phyloP scores from a whole-genome alignment of 768 basidiomycete species.

The Boletellus sp. region DNA sequence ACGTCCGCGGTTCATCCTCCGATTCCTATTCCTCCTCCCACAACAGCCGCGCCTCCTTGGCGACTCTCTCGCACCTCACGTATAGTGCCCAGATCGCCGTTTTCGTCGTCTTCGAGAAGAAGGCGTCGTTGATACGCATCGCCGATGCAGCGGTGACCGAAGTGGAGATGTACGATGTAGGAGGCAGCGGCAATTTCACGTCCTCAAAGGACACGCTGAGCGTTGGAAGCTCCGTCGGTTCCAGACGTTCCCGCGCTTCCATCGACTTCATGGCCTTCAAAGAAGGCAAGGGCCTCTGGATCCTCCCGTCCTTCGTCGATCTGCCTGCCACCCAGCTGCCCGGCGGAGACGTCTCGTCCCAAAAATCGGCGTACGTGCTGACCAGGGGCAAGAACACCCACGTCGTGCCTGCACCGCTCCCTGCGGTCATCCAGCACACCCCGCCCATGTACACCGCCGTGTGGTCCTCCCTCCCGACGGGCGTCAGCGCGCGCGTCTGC shows the following conservation, averaged over 20 bases:
- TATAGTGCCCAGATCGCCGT: slow-evolving; percentile 73
- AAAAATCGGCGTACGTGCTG: slow-evolving; percentile 54
- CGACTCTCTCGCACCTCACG: slow-evolving; percentile 35
- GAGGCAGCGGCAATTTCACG: slow-evolving; percentile 20
- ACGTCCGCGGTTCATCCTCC: slow-evolving; percentile 40
- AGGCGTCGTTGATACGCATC: slow-evolving; percentile 77
- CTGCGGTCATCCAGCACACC: slow-evolving; percentile 41
- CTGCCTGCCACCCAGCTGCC: slow-evolving; percentile 20
- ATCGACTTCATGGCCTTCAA: slow-evolving; percentile 42
- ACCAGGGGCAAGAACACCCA: slow-evolving; percentile 70
- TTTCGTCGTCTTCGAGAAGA: slow-evolving; percentile 87
- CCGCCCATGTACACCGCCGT: slow-evolving; percentile 52
- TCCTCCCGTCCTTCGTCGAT: slow-evolving; percentile 25
- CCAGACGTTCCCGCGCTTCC: slow-evolving; percentile 39
- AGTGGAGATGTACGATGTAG: slow-evolving; percentile 54
- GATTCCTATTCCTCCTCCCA: slow-evolving; percentile 34
- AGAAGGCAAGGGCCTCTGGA: slow-evolving; percentile 30
- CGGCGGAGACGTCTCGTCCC: slow-evolving; percentile 17
- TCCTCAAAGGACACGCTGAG: slow-evolving; percentile 23
- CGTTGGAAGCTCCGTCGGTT: slow-evolving; percentile 20
- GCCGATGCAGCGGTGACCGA: slow-evolving; percentile 80
- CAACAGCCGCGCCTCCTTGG: slow-evolving; percentile 24
- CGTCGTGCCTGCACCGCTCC: slow-evolving; percentile 64
- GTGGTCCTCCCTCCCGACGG: slow-evolving; percentile 59
- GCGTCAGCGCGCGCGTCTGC: slow-evolving; percentile 52